Evolutionary conservation across 1,139 yeast genomes (phyloP).

Genomic region (Eremothecium sinecaudum): DNA sequence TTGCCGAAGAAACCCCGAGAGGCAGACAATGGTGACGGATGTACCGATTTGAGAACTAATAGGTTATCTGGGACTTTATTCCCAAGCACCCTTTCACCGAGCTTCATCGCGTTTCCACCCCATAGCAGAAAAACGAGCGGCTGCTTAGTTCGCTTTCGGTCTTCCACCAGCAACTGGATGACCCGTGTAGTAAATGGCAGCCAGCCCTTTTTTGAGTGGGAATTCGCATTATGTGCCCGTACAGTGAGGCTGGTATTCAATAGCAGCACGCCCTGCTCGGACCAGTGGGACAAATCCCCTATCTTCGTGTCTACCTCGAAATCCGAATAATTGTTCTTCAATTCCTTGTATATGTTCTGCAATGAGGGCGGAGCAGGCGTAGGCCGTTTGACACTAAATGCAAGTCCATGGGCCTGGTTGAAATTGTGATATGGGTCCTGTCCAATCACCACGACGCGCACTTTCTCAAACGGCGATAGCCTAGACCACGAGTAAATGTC

Average conservation of each 20-base stretch:
- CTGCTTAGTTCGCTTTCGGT: constrained; percentile 29
- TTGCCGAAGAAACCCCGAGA: constrained; percentile 71
- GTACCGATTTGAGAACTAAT: constrained; percentile 62
- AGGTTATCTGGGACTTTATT: constrained; percentile 34
- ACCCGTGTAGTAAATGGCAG: constrained; percentile 76
- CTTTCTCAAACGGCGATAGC: constrained; percentile 64
- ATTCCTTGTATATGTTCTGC: constrained; percentile 74
- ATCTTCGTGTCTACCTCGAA: constrained; percentile 40
- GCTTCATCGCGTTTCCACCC: constrained; percentile 88
- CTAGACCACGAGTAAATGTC: constrained; percentile 93
- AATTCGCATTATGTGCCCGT: constrained; percentile 85
- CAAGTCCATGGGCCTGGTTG: constrained; percentile 94
- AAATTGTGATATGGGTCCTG: constrained; percentile 94
- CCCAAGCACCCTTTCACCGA: constrained; percentile 40
- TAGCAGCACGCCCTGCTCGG: constrained; percentile 76
- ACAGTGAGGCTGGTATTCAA: constrained; percentile 88
- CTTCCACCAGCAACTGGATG: constrained; percentile 42
- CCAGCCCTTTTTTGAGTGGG: constrained; percentile 92
- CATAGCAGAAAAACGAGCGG: constrained; percentile 81
- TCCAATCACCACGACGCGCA: constrained; percentile 77
- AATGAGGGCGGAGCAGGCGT: constrained; percentile 86
- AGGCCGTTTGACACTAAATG: constrained; percentile 82
- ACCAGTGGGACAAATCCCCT: constrained; percentile 80
- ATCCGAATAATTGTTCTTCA: constrained; percentile 62
- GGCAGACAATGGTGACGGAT: constrained; percentile 93